Evolutionary conservation across 768 basidiomycete genomes (phyloP).

Genomic region (Leccinum subtestaceum): DNA sequence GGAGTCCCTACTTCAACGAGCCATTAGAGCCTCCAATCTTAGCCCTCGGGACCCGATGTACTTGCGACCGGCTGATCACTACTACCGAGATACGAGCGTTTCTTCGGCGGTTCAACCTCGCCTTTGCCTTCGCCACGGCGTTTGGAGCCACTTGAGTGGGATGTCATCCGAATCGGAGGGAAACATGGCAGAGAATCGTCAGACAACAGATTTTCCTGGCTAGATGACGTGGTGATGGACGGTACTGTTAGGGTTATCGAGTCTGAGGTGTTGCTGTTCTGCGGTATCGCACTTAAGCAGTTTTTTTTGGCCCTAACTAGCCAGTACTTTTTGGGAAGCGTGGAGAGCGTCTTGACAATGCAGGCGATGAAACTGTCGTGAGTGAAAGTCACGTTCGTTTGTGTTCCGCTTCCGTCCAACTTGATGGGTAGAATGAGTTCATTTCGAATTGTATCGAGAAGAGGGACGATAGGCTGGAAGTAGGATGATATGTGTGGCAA

Average conservation of each 20-base stretch:
- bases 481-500: not conserved
- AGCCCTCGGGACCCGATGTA: not conserved
- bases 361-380: not conserved
- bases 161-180: not conserved
- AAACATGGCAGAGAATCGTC: not conserved
- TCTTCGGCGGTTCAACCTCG: not conserved
- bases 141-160: not conserved
- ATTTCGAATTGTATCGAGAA: not conserved
- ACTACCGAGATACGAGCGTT: not conserved
- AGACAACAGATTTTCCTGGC: not conserved
- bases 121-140: not conserved
- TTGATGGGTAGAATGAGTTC: not conserved
- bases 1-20: not conserved
- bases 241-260: not conserved
- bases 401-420: not conserved
- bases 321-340: not conserved
- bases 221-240: not conserved
- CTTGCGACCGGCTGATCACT: not conserved
- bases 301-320: not conserved
- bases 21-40: not conserved
- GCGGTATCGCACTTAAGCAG: not conserved
- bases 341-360: not conserved
- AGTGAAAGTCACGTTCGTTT: not conserved
- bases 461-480: conserved; percentile 1
- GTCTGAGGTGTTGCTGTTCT: not conserved